Evolutionary conservation across 169 alveolate genomes (phyloP).

Genomic region (Eimeria falciformis): DNA sequence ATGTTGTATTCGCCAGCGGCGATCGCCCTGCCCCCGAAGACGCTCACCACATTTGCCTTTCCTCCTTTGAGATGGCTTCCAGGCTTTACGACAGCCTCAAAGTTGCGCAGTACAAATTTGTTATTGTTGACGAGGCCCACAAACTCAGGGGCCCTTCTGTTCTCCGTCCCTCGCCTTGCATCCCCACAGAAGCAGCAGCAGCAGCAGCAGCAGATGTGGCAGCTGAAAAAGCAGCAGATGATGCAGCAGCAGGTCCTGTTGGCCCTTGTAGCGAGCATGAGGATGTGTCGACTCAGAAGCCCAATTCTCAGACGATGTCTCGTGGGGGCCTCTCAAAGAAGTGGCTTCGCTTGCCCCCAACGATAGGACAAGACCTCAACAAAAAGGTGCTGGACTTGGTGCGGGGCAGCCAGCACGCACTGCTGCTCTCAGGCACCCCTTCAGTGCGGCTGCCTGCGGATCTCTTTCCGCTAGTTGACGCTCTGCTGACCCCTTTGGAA

Average conservation of each 20-base stretch:
- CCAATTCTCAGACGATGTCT: too few relatives aligned
- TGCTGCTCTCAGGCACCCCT: constrained; percentile 97
- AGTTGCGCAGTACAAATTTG: constrained; percentile 60
- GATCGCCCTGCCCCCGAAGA: constrained; percentile 61
- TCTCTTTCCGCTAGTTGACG: constrained; percentile 92
- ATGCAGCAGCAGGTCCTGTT: neutral
- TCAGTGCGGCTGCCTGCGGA: constrained; percentile 95
- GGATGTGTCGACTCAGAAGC: neutral
- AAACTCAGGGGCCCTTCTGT: constrained; percentile 73
- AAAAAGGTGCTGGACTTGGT: constrained; percentile 81
- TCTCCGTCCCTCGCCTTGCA: constrained; percentile 37
- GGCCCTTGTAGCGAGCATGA: neutral
- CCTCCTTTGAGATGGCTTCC: constrained; percentile 76
- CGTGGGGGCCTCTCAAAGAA: too few relatives aligned
- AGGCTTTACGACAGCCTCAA: constrained; percentile 65
- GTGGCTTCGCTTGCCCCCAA: neutral
- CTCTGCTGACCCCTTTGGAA: constrained; percentile 79
- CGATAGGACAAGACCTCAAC: constrained; percentile 22
- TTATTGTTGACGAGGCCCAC: constrained; percentile 77
- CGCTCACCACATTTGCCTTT: constrained; percentile 46
- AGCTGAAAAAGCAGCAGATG: neutral
- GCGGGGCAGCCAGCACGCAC: constrained; percentile 90
- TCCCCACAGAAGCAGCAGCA: constrained; percentile 64
- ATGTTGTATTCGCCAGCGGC: constrained; percentile 71
- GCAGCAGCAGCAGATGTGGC: neutral